A percentile compares a stretch with the other conserved stretches of the same genome.
phyloP scores from a whole-genome alignment of 164 flowering plant species.

The Akebia trifoliata region DNA sequence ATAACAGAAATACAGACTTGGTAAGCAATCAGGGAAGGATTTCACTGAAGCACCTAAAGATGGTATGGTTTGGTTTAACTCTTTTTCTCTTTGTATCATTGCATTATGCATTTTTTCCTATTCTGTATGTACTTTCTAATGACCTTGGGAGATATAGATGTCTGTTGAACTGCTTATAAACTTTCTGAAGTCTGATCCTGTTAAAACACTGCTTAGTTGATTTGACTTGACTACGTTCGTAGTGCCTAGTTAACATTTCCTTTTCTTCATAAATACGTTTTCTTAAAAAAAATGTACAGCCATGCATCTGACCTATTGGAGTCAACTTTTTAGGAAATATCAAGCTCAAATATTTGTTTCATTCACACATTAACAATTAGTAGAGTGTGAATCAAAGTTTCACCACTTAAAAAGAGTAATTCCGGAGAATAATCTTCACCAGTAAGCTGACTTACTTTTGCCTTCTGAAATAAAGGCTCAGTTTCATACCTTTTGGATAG shows the following conservation, averaged over 20 bases:
- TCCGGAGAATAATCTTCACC: neutral
- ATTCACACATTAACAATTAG: neutral
- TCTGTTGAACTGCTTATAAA: neutral
- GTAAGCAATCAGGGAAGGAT: constrained; percentile 58
- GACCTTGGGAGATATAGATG: neutral
- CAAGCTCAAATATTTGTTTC: neutral
- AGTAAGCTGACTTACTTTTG: neutral
- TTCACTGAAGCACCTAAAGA: constrained; percentile 47
- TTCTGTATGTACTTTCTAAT: neutral
- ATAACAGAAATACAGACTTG: constrained; percentile 55
- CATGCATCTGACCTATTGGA: neutral
- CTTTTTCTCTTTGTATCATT: neutral
- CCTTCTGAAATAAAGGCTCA: constrained; percentile 19
- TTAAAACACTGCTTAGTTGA: neutral
- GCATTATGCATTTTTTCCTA: neutral
- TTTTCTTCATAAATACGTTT: too few relatives aligned
- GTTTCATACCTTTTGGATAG: constrained; percentile 44
- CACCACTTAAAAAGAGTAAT: neutral
- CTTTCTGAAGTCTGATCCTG: too few relatives aligned
- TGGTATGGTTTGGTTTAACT: constrained; percentile 30
- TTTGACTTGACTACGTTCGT: neutral
- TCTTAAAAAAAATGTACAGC: neutral
- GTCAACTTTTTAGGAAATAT: neutral
- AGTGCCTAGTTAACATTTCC: neutral
- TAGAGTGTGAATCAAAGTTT: too few relatives aligned